Conservation (phyloP, 805 yeast genomes). For the Candida silvicultrix region DNA sequence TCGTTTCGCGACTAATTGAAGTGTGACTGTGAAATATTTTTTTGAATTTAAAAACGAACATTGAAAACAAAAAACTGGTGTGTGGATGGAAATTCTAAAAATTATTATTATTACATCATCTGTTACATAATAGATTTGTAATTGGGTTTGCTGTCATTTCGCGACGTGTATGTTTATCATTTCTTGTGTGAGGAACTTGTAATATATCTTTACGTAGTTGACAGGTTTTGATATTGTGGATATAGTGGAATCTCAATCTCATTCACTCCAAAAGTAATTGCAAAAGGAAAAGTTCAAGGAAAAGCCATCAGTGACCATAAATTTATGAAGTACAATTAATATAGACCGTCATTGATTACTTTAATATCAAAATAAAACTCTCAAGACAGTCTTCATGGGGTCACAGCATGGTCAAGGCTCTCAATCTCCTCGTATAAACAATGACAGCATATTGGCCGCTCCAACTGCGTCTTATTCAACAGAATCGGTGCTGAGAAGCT, state of each 20-base stretch:
- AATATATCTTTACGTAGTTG: too few species aligned
- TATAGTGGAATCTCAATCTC: too few species aligned
- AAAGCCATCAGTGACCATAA: too few species aligned
- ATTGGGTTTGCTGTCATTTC: not conserved
- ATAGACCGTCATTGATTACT: too few species aligned
- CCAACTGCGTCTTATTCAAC: not conserved
- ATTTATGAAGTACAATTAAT: too few species aligned
- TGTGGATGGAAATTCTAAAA: not conserved
- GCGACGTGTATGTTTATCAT: not conserved
- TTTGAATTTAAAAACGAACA: too few species aligned
- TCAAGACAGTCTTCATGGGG: not conserved
- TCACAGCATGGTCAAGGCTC: not conserved
- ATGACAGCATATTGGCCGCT: not conserved
- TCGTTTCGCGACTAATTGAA: too few species aligned
- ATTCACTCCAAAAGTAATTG: too few species aligned
- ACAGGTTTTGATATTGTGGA: too few species aligned
- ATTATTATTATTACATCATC: not conserved
- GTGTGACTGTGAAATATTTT: not conserved
- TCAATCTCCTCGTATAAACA: not conserved
- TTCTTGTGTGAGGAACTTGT: not conserved
- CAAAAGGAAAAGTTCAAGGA: too few species aligned
- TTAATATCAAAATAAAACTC: too few species aligned
- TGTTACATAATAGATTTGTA: not conserved
- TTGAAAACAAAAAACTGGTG: not conserved
- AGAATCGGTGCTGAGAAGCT: not conserved